Percentiles rank a stretch among this genome's conserved stretches.
Evolutionary conservation across 192 early-diverging fungal species (phyloP).

Genomic region (Pilobolus umbonatus): DNA sequence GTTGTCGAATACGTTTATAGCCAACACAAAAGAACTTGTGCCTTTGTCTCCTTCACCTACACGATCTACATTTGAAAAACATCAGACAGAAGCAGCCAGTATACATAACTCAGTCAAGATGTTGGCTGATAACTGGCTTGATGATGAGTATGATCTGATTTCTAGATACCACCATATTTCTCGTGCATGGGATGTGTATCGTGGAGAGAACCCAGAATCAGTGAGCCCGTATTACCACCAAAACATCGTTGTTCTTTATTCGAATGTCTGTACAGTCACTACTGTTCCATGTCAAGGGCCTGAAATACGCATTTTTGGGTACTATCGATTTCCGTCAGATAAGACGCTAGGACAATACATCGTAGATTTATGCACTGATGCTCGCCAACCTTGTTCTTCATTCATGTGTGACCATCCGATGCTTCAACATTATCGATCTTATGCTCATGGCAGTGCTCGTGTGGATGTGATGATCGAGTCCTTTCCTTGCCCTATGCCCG

Average conservation of each 20-base stretch:
- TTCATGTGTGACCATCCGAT: slow-evolving; percentile 74
- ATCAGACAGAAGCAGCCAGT: neutral
- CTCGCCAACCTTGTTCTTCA: slow-evolving; percentile 58
- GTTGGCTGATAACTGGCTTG: slow-evolving; percentile 15
- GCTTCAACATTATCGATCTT: slow-evolving; percentile 78
- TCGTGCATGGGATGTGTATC: slow-evolving; percentile 50
- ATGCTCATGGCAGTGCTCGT: slow-evolving; percentile 77
- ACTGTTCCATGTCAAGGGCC: slow-evolving; percentile 65
- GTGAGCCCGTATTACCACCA: slow-evolving; percentile 72
- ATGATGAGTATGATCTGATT: slow-evolving; percentile 36
- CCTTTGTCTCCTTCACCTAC: slow-evolving; percentile 14
- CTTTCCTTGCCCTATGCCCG: slow-evolving; percentile 49
- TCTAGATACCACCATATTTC: slow-evolving; percentile 40
- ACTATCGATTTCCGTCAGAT: slow-evolving; percentile 74
- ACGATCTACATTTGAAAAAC: slow-evolving; percentile 20
- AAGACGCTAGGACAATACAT: slow-evolving; percentile 86
- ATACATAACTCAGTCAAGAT: neutral
- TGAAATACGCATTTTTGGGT: slow-evolving; percentile 74
- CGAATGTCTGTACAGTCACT: slow-evolving; percentile 58
- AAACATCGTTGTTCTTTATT: slow-evolving; percentile 70
- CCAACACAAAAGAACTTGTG: neutral
- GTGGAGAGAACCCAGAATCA: slow-evolving; percentile 51
- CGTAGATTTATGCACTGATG: slow-evolving; percentile 73
- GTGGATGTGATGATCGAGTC: slow-evolving; percentile 73
- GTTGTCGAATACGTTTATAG: neutral